These are phyloP conservation scores for Eremochloa ophiuroides DNA, from an alignment of 176 grass and related monocot species.

Conservation along the genomic window DNA sequence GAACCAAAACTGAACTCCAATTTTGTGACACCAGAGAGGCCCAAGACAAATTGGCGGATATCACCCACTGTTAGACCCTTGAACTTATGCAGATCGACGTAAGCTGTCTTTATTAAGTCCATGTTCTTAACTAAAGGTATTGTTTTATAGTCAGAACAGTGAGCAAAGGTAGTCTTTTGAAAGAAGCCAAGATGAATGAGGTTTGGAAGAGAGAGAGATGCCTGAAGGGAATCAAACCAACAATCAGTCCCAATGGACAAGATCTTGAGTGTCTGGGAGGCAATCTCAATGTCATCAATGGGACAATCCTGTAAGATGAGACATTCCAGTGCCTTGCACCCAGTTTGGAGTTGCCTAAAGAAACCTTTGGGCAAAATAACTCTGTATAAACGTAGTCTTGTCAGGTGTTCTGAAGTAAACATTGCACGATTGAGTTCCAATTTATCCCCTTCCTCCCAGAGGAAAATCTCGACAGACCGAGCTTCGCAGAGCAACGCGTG, in stretches of 20 bases:
- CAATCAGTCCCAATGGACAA: neutral
- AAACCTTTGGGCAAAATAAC: neutral
- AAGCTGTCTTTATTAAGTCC: slow-evolving; percentile 4
- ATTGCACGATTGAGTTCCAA: neutral
- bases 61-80: neutral
- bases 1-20: neutral
- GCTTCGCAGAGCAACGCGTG: neutral
- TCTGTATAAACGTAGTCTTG: neutral
- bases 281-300: neutral
- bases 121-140: slow-evolving; percentile 14
- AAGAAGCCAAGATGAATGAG: neutral
- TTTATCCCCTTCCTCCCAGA: accelerated
- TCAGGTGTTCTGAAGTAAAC: neutral
- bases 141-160: accelerated
- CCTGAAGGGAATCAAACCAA: neutral
- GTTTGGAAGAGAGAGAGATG: neutral
- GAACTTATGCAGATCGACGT: neutral
- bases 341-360: neutral
- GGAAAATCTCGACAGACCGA: neutral
- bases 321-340: slow-evolving; percentile 4
- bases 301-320: neutral
- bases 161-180: no score
- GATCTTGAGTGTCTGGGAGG: slow-evolving; percentile 3
- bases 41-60: neutral
- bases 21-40: slow-evolving; percentile 7